Conservation (phyloP, 305 asterid genomes). For the Fraxinus sp. region DNA sequence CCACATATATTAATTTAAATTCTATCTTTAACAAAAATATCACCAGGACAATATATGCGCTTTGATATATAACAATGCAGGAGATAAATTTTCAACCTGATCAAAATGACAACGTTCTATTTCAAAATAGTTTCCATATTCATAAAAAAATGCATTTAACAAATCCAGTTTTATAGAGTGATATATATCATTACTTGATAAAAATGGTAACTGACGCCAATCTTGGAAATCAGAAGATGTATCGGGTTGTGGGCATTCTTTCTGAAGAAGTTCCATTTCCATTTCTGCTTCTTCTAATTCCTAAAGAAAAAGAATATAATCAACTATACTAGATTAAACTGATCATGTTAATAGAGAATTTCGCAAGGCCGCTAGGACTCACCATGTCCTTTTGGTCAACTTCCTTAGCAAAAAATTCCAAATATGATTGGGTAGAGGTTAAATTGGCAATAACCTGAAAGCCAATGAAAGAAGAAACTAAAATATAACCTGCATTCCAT, state of each 20-base stretch:
- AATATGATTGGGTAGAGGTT: conserved; percentile 69
- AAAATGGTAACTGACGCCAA: conserved; percentile 54
- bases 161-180: conserved; percentile 15
- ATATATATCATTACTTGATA: conserved; percentile 44
- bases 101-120: neutral
- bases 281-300: conserved; percentile 95
- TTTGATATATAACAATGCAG: conserved; percentile 5
- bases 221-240: conserved; percentile 56
- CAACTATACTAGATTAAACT: conserved; percentile 23
- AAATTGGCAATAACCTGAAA: conserved; percentile 81
- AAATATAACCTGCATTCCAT: conserved; percentile 14
- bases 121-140: conserved; percentile 14
- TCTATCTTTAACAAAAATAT: neutral
- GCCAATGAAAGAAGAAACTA: conserved; percentile 17
- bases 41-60: neutral
- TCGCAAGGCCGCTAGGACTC: conserved; percentile 27
- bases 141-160: neutral
- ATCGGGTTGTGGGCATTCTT: conserved; percentile 49
- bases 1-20: neutral
- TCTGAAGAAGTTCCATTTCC: conserved; percentile 83
- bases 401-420: conserved; percentile 74
- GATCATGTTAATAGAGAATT: conserved; percentile 1
- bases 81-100: conserved; percentile 2
- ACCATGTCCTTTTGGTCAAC: conserved; percentile 68
- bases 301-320: conserved; percentile 35